Conservation (phyloP, 2,329 filamentous ascomycete genomes). For the Cercospora sp. region DNA sequence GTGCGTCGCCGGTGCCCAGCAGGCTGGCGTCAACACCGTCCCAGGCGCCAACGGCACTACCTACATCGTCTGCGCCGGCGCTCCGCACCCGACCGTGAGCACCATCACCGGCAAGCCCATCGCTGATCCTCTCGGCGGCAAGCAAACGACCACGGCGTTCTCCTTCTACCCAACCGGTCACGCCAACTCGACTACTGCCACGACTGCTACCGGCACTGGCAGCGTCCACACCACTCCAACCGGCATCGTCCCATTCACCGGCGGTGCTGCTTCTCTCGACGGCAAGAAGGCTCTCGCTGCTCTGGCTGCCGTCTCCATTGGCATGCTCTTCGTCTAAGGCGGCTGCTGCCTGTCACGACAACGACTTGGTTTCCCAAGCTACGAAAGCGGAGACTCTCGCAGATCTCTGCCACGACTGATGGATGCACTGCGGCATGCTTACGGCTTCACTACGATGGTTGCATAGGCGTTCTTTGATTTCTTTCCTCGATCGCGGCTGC, state of each 20-base stretch:
- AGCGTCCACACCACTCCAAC: not conserved
- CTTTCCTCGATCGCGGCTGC: not conserved
- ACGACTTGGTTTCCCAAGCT: not conserved
- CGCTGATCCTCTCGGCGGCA: slow-evolving; percentile 8
- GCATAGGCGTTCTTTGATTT: not conserved
- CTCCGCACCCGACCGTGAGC: slow-evolving; percentile 16
- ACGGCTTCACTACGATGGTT: slow-evolving; percentile 1
- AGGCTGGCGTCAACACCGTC: slow-evolving; percentile 13
- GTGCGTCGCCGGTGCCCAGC: slow-evolving; percentile 5
- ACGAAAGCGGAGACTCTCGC: not conserved
- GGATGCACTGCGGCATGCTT: not conserved
- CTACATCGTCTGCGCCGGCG: slow-evolving; percentile 14
- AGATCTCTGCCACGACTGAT: not conserved
- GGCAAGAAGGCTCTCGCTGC: slow-evolving; percentile 6
- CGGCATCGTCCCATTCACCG: slow-evolving; percentile 12
- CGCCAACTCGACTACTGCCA: not conserved
- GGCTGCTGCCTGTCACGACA: not conserved
- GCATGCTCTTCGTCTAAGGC: slow-evolving; percentile 6
- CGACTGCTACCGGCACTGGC: not conserved
- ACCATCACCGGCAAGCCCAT: slow-evolving; percentile 11
- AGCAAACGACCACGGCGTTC: not conserved
- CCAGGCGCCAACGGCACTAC: slow-evolving; percentile 6
- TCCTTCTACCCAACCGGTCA: slow-evolving; percentile 2
- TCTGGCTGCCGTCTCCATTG: slow-evolving; percentile 9
- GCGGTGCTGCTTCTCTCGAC: not conserved